These are phyloP conservation scores for Schwanniomyces yamadae DNA, from an alignment of 805 yeast species.

Conservation along the genomic window DNA sequence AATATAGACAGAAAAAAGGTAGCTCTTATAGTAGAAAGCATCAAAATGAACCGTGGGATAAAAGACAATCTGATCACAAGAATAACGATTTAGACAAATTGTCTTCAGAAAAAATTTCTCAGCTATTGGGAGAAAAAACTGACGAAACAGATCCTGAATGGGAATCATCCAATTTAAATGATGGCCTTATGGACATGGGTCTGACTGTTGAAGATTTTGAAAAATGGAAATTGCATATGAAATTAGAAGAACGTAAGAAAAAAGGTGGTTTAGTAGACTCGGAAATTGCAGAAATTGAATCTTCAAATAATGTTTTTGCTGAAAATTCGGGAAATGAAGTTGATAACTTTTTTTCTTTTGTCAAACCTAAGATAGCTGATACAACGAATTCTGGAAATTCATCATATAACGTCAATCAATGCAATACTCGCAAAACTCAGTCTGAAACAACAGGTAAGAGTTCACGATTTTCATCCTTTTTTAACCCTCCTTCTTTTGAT, in stretches of 20 bases:
- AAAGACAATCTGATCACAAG: slow-evolving; percentile 20
- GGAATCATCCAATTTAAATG: slow-evolving; percentile 30
- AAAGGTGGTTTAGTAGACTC: slow-evolving; percentile 37
- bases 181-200: slow-evolving; percentile 38
- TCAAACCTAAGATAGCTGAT: slow-evolving; percentile 26
- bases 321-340: slow-evolving; percentile 35
- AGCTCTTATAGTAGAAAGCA: slow-evolving; percentile 16
- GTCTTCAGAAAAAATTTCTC: slow-evolving; percentile 32
- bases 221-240: slow-evolving; percentile 56
- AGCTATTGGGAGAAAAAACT: slow-evolving; percentile 33
- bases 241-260: slow-evolving; percentile 46
- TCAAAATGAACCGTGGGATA: slow-evolving; percentile 31
- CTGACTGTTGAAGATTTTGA: slow-evolving; percentile 59
- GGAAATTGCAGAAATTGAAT: slow-evolving; percentile 2
- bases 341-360: slow-evolving; percentile 44
- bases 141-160: slow-evolving; percentile 41
- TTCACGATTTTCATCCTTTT: slow-evolving; percentile 38
- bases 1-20: slow-evolving; percentile 12
- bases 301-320: slow-evolving; percentile 10
- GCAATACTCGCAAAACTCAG: slow-evolving; percentile 7
- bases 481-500: slow-evolving; percentile 14
- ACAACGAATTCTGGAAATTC: slow-evolving; percentile 5
- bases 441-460: slow-evolving; percentile 24
- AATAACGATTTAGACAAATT: slow-evolving; percentile 28
- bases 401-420: slow-evolving; percentile 5